phyloP scores from a whole-genome alignment of 192 early-diverging fungal genomes.

The Spinellus fusiger region DNA sequence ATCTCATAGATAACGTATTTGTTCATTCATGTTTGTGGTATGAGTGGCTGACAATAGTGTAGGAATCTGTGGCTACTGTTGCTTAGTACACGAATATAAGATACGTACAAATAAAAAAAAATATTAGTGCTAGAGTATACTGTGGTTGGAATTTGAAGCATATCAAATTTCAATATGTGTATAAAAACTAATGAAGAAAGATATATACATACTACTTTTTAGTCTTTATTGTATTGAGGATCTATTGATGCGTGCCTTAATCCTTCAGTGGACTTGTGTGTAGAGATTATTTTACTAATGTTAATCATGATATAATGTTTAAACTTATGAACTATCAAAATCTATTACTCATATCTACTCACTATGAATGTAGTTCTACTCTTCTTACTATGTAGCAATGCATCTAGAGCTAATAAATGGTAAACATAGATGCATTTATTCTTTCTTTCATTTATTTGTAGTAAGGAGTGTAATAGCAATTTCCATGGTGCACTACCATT shows the following conservation, averaged over 20 bases:
- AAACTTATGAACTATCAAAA: too few species aligned
- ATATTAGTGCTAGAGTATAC: not conserved
- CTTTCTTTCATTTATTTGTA: too few species aligned
- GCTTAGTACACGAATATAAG: not conserved
- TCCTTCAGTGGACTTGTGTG: too few species aligned
- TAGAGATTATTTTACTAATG: too few species aligned
- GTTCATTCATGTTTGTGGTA: not conserved
- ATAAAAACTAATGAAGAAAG: not conserved
- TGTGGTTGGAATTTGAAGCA: not conserved
- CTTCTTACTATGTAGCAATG: too few species aligned
- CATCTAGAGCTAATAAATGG: too few species aligned
- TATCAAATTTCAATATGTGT: not conserved
- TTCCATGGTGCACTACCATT: too few species aligned
- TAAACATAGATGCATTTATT: too few species aligned
- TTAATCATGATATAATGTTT: too few species aligned
- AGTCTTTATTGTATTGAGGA: not conserved
- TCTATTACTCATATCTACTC: too few species aligned
- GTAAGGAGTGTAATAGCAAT: too few species aligned
- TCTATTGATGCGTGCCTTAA: not conserved
- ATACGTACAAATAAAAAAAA: not conserved
- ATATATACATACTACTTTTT: not conserved
- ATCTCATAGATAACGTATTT: not conserved
- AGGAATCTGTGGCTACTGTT: not conserved
- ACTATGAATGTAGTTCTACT: too few species aligned
- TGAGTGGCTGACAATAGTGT: not conserved